Evolutionary conservation across 345 rosid genomes (phyloP).

Genomic region (Aquilaria sinensis): DNA sequence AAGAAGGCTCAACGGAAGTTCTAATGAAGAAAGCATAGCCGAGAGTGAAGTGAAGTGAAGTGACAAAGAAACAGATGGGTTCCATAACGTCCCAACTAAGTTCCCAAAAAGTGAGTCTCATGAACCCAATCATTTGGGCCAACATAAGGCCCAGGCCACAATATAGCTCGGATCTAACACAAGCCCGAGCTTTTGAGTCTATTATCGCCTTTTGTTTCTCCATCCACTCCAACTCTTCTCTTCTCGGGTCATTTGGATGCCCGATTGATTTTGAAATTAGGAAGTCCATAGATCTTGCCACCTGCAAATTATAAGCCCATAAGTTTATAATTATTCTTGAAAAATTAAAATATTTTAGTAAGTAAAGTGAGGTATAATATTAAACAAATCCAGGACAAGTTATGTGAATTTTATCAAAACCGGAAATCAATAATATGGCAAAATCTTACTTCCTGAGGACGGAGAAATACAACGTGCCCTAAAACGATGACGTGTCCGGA

Average conservation of each 20-base stretch:
- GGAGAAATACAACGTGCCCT: constrained; percentile 62
- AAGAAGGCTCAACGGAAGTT: constrained; percentile 80
- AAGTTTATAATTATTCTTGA: too few relatives aligned
- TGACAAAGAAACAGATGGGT: constrained; percentile 80
- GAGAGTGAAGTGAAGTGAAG: constrained; percentile 48
- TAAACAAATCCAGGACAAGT: too few relatives aligned
- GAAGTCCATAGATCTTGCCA: constrained; percentile 50
- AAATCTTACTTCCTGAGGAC: constrained; percentile 63
- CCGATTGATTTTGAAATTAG: constrained; percentile 32
- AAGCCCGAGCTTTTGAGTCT: constrained; percentile 39
- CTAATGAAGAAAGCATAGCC: constrained; percentile 66
- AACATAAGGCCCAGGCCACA: constrained; percentile 51
- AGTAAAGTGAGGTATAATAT: too few relatives aligned
- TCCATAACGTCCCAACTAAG: constrained; percentile 96
- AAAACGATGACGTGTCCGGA: constrained; percentile 67
- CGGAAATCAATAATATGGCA: neutral
- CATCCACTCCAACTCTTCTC: constrained; percentile 45
- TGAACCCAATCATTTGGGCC: constrained; percentile 60
- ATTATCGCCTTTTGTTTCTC: constrained; percentile 55
- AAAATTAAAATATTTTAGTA: too few relatives aligned
- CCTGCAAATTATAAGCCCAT: constrained; percentile 21
- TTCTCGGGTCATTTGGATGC: constrained; percentile 55
- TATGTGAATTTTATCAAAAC: neutral
- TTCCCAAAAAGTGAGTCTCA: constrained; percentile 97
- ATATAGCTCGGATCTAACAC: constrained; percentile 59